Percentiles rank a stretch among this genome's conserved stretches.
Evolutionary conservation across 169 alveolate species (phyloP).

Genomic region (Babesia ovis): DNA sequence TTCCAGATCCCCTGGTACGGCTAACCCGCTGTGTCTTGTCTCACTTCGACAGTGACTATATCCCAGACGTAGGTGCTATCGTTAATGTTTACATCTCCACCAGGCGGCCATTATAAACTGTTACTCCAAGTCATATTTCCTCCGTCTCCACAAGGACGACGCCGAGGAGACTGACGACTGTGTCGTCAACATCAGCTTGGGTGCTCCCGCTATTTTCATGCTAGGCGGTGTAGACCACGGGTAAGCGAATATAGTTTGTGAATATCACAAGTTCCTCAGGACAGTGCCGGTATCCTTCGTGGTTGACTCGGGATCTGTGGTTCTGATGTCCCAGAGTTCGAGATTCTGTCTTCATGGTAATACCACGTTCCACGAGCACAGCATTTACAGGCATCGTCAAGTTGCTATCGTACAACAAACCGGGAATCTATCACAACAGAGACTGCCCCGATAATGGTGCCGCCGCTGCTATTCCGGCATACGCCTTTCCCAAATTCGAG

Average conservation of each 20-base stretch:
- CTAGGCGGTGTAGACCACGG: conserved; percentile 55
- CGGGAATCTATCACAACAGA: conserved; percentile 8
- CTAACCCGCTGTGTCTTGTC: conserved; percentile 24
- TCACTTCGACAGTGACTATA: conserved; percentile 23
- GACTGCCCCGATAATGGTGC: not conserved
- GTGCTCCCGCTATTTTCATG: conserved; percentile 65
- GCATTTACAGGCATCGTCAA: conserved; percentile 47
- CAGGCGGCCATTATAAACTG: conserved; percentile 69
- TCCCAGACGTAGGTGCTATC: conserved; percentile 52
- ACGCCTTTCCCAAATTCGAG: conserved; percentile 40
- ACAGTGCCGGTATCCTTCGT: conserved; percentile 56
- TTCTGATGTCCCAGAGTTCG: conserved; percentile 51
- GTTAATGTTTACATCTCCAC: not conserved
- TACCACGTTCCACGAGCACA: not conserved
- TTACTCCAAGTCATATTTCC: conserved; percentile 55
- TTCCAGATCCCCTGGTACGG: conserved; percentile 34
- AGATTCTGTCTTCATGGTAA: conserved; percentile 66
- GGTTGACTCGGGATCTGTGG: conserved; percentile 63
- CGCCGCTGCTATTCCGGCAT: not conserved
- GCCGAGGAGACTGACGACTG: conserved; percentile 70
- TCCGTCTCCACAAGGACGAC: conserved; percentile 66
- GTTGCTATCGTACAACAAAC: conserved; percentile 39
- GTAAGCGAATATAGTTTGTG: not conserved
- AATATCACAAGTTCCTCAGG: conserved; percentile 6
- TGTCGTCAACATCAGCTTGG: conserved; percentile 63